Evolutionary conservation across 768 basidiomycete species (phyloP), one percentile per base, ranked within the genome.

Genomic region (Rhizopogon rudus): DNA sequence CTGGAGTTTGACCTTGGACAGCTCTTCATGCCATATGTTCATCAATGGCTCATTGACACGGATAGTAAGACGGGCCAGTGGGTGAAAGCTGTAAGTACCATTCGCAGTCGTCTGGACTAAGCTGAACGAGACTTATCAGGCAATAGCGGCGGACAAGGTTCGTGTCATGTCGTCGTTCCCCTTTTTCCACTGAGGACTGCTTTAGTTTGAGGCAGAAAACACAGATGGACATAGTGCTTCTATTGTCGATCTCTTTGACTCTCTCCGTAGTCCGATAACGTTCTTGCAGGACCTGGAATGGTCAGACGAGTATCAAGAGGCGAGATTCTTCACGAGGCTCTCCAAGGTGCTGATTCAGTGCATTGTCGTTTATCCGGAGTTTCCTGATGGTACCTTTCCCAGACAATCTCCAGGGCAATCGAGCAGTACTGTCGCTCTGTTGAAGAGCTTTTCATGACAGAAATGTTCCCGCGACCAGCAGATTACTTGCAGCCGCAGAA

Each of bases 221-320:
- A 56, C 76, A 10, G 84, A 91, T 69, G 90, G 90, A 0, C 91
- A 95, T 64, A 96, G 93, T 62, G 94, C 95, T n/a, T 98, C 96
- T 0, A 95, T 99, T 53, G 86, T 94, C 22, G 97, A 99, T 70
- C 78, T 99, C 1, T 98, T 98, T 64, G 93, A 93, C 59, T 97
- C 94, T 3, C 78, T 98, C 53, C 84, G 91, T 50, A 93, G 91
- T 62, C 93, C 96, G 0, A 87, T 94, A 63, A 81, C 82, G 55
- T 94, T 97, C 71, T 71, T 99, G 44, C 82, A 91, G 67, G 90
- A 91, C 46, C 75, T 99, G 40, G 82, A 94, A 57, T 99, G 97
- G 97, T 85, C 88, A 10, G 92, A 98, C 65, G 83, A 85, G 48
- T 90, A 89, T 60, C 89, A 95, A 67, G 81, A 91, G 56, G 93